Percentiles rank a stretch among this genome's conserved stretches.
Conservation (phyloP, 805 yeast genomes). For the Diddensiella caesifluorescens region DNA sequence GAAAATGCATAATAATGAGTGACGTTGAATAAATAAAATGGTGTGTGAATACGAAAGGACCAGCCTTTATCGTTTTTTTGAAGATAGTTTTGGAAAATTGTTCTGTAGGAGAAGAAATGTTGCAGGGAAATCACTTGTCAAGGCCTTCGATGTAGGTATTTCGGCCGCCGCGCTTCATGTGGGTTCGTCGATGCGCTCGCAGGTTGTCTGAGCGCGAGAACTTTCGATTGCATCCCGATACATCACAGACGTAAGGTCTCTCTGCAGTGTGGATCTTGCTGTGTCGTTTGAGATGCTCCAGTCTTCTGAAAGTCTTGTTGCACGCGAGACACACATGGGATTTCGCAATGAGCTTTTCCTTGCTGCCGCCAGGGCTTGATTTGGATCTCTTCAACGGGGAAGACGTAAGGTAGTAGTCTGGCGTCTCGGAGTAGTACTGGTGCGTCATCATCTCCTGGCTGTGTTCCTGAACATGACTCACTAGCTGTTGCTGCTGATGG, state of each 20-base stretch:
- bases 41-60: not conserved
- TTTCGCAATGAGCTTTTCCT: not conserved
- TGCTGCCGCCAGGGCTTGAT: not conserved
- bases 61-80: not conserved
- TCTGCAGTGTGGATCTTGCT: conserved; percentile 71
- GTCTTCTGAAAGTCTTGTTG: conserved; percentile 35
- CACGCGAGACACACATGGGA: conserved; percentile 33
- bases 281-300: conserved; percentile 48
- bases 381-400: not conserved
- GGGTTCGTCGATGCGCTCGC: conserved; percentile 71
- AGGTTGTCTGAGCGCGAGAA: conserved; percentile 77
- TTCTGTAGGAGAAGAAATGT: too few species aligned
- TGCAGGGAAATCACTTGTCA: conserved; percentile 15
- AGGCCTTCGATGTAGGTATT: conserved; percentile 38
- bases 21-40: conserved; percentile 4
- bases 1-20: conserved; percentile 1
- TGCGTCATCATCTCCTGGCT: not conserved
- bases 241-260: conserved; percentile 65
- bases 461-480: not conserved
- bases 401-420: not conserved
- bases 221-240: conserved; percentile 51
- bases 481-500: not conserved
- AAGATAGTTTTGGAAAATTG: too few species aligned
- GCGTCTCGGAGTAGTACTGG: not conserved
- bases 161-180: conserved; percentile 41